Base-by-base conservation (phyloP, 2,329 filamentous ascomycete species). In the Trichoderma guizhouense region DNA sequence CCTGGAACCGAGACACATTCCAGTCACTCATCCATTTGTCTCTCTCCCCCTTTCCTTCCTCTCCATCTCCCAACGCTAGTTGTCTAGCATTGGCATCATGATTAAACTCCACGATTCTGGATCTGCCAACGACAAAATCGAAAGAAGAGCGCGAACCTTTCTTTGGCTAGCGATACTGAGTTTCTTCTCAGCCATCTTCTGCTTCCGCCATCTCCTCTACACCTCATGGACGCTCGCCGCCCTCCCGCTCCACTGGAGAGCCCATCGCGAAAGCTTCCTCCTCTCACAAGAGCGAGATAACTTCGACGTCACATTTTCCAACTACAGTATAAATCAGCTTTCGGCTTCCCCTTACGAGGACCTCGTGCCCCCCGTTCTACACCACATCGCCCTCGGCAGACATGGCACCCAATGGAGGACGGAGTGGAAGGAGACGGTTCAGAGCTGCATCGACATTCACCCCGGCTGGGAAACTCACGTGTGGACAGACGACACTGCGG, bases 251-350 rank as follows among this genome's bases (percentile, higher is more conserved):
- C 73, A 73, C 60, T 81, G 79, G 79, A 63, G 69, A 7, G 74
- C 73, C 55, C 72, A 76, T 63, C 73, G 75, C 15, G 63, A 73
- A 4, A 66, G 71, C 3, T 81, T 81, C 71, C 73, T 80, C 51
- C 73, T 81, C 24, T 79, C 79, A 7, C 60, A 74, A 21, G 69
- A 73, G 9, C 72, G 71, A 70, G 79, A 80, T 72, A 66, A 58
- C 32, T 81, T 81, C 66, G 79, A 81, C 65, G 71, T 81, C n/a
- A 79, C 76, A 18, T 81, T 81, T 69, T 74, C 73, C 21, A 79
- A 78, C 69, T 81, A 82, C 73, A 75, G 74, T 72, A 70, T 36
- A n/a, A 36, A 74, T 15, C 79, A 80, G 72, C 72, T 75, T n/a
- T 76, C 75, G 34, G 77, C 80, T 7, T 72, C 72, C 28, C 76